These are phyloP conservation scores for Lentinula sp. DNA, from an alignment of 768 basidiomycete species.

Conservation along the genomic window DNA sequence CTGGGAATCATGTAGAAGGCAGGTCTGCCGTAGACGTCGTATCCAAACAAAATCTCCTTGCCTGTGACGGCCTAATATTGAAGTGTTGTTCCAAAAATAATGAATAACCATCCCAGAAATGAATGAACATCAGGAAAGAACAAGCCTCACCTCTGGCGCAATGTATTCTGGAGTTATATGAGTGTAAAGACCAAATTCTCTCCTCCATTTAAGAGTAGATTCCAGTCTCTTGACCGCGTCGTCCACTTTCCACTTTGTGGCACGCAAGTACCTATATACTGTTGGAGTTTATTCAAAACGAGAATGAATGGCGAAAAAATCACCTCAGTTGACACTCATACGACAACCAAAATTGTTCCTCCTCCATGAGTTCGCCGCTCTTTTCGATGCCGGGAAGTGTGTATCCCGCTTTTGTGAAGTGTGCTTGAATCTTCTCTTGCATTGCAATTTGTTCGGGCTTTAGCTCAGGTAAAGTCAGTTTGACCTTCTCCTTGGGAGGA, in stretches of 20 bases:
- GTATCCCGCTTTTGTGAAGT: constrained; percentile 53
- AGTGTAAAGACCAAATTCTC: constrained; percentile 72
- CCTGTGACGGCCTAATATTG: constrained; percentile 63
- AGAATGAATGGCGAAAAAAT: not conserved
- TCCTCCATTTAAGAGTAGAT: constrained; percentile 70
- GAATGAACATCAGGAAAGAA: not conserved
- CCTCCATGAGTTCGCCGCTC: constrained; percentile 46
- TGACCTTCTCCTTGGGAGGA: not conserved
- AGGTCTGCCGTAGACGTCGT: constrained; percentile 59
- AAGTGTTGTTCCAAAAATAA: too few relatives aligned
- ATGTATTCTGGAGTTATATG: constrained; percentile 53
- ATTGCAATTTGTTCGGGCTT: constrained; percentile 39
- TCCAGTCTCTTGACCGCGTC: constrained; percentile 62
- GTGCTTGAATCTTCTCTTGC: constrained; percentile 48
- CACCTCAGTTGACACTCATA: constrained; percentile 70
- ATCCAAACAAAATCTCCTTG: constrained; percentile 76
- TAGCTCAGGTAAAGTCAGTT: constrained; percentile 15
- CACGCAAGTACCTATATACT: constrained; percentile 58
- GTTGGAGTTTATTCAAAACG: not conserved
- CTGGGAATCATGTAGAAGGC: constrained; percentile 62
- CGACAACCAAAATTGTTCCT: constrained; percentile 78
- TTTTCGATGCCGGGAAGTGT: constrained; percentile 39
- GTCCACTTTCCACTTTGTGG: constrained; percentile 66
- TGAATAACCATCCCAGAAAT: too few relatives aligned
- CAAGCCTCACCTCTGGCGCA: constrained; percentile 61